phyloP scores from a whole-genome alignment of 108 stramenopile species.

The Cylindrotheca fusiformis region DNA sequence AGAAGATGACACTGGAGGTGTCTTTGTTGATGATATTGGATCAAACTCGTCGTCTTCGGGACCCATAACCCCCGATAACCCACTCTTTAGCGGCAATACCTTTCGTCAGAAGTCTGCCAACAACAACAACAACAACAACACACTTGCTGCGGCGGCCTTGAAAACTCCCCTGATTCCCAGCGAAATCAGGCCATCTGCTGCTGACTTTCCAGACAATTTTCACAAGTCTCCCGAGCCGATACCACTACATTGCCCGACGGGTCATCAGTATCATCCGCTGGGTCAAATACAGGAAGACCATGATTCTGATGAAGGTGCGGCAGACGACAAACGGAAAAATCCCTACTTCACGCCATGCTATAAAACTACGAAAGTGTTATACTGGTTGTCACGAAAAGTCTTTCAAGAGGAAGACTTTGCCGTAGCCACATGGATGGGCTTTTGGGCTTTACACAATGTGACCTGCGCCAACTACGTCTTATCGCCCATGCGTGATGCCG shows the following conservation, averaged over 20 bases:
- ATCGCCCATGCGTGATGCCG: constrained; percentile 85
- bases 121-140: neutral
- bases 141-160: no score
- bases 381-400: constrained; percentile 16
- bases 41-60: neutral
- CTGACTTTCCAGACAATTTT: constrained; percentile 11
- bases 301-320: neutral
- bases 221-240: constrained; percentile 23
- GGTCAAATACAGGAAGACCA: neutral
- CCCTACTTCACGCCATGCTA: constrained; percentile 29
- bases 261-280: constrained; percentile 8
- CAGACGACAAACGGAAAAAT: neutral
- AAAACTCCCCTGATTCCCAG: neutral
- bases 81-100: neutral
- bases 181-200: neutral
- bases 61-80: neutral
- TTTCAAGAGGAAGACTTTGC: constrained; percentile 24
- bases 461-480: constrained; percentile 75
- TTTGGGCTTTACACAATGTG: constrained; percentile 63
- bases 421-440: constrained; percentile 63
- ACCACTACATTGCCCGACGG: neutral
- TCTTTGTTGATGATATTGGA: neutral
- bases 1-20: neutral
- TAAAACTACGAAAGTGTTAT: constrained; percentile 16
- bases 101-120: neutral